phyloP scores from a whole-genome alignment of 306 rosid genomes.

The Rosa multiflora region DNA sequence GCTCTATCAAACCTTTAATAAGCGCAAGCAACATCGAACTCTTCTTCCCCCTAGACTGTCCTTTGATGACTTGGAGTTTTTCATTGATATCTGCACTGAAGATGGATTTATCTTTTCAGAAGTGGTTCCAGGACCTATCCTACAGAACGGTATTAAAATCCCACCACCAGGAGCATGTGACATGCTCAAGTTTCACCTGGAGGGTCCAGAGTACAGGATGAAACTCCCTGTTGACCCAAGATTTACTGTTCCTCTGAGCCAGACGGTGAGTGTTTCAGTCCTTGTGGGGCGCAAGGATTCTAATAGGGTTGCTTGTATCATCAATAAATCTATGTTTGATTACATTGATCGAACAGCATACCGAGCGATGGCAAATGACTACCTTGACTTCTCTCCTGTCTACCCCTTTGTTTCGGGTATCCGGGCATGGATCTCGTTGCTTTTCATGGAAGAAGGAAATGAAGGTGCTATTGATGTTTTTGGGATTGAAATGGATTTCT shows the following conservation, averaged over 20 bases:
- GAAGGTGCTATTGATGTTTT: slow-evolving; percentile 73
- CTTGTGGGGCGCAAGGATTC: slow-evolving; percentile 83
- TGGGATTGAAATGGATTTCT: slow-evolving; percentile 93
- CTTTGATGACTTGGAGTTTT: slow-evolving; percentile 84
- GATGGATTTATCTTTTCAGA: slow-evolving; percentile 64
- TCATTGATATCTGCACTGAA: slow-evolving; percentile 81
- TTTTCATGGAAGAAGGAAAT: slow-evolving; percentile 70
- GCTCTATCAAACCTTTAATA: slow-evolving; percentile 62
- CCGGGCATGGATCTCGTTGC: slow-evolving; percentile 92
- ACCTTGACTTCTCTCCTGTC: slow-evolving; percentile 73
- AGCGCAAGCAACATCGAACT: slow-evolving; percentile 47
- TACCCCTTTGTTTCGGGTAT: slow-evolving; percentile 71
- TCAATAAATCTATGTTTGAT: slow-evolving; percentile 70
- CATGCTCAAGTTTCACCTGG: slow-evolving; percentile 57
- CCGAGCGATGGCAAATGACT: slow-evolving; percentile 88
- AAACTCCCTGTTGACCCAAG: slow-evolving; percentile 71
- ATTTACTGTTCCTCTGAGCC: slow-evolving; percentile 59
- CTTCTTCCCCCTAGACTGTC: slow-evolving; percentile 86
- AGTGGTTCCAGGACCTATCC: slow-evolving; percentile 69
- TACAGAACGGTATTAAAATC: slow-evolving; percentile 47
- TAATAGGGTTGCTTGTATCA: slow-evolving; percentile 66
- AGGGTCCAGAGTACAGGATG: slow-evolving; percentile 77
- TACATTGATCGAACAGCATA: slow-evolving; percentile 68
- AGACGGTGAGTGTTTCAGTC: slow-evolving; percentile 71
- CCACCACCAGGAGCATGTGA: slow-evolving; percentile 57